These are phyloP conservation scores for Cordyceps tenuipes DNA, from an alignment of 2,329 filamentous ascomycete genomes.

Conservation along the genomic window DNA sequence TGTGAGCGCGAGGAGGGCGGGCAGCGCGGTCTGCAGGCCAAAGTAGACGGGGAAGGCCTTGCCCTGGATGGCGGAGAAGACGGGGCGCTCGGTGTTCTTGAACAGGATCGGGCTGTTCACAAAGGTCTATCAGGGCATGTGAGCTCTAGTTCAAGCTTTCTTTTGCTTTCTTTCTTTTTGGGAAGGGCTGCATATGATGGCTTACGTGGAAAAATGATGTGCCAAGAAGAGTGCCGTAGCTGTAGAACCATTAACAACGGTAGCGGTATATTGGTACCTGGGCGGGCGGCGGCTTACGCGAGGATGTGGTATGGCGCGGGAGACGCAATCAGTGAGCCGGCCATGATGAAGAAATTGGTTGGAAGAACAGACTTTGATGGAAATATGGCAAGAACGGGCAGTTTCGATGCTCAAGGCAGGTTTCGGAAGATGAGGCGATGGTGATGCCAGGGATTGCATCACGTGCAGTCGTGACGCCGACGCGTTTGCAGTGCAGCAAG, in stretches of 20 bases:
- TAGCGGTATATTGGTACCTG: background rate
- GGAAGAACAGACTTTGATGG: background rate
- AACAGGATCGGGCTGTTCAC: constrained; percentile 66
- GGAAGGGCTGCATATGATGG: background rate
- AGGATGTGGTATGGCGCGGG: constrained; percentile 69
- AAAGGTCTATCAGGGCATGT: constrained; percentile 53
- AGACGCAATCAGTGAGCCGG: constrained; percentile 47
- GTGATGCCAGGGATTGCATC: background rate
- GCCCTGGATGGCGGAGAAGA: constrained; percentile 74
- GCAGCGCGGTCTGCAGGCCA: constrained; percentile 67
- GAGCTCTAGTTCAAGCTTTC: constrained; percentile 8
- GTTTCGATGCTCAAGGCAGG: constrained; percentile 1
- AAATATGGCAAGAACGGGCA: background rate
- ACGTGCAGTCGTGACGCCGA: constrained; percentile 8
- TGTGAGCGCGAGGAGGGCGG: constrained; percentile 66
- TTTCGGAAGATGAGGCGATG: background rate
- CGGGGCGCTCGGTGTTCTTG: constrained; percentile 64
- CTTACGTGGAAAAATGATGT: constrained; percentile 75
- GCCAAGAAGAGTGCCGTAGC: constrained; percentile 82
- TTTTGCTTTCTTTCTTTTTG: too few relatives aligned
- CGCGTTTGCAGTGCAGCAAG: constrained; percentile 2
- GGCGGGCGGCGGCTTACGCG: constrained; percentile 41
- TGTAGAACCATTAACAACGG: constrained; percentile 30
- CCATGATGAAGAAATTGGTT: constrained; percentile 29
- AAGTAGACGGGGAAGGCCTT: constrained; percentile 87